phyloP scores from a whole-genome alignment of 257 asterid genomes.

The Solanum megistacrolobum region DNA sequence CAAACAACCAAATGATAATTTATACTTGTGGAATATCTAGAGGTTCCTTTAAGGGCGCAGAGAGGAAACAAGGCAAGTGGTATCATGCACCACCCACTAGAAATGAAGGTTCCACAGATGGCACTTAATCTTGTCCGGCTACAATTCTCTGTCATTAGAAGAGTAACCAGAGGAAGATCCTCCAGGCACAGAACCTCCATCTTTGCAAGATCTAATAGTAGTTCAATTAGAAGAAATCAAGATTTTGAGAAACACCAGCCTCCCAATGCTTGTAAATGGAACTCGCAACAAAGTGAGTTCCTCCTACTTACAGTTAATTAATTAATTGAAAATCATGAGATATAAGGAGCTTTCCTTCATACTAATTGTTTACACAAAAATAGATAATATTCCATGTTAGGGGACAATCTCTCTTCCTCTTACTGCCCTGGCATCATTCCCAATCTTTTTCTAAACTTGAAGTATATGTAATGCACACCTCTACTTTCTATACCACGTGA shows the following conservation, averaged over 20 bases:
- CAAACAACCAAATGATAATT: not conserved
- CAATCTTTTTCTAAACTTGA: not conserved
- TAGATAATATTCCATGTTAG: not conserved
- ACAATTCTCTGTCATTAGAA: not conserved
- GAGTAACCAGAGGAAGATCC: not conserved
- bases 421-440: not conserved
- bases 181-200: not conserved
- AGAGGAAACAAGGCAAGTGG: not conserved
- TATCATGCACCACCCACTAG: not conserved
- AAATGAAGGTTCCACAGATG: not conserved
- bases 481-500: not conserved
- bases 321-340: not conserved
- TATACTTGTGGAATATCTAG: not conserved
- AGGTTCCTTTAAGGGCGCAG: not conserved
- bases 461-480: not conserved
- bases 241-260: not conserved
- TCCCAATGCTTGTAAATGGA: not conserved
- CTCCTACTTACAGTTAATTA: not conserved
- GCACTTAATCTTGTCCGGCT: not conserved
- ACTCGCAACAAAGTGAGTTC: not conserved
- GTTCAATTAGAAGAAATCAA: not conserved
- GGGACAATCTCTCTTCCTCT: not conserved
- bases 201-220: not conserved
- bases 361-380: not conserved
- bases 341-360: not conserved